A percentile compares a stretch with the other conserved stretches of the same genome.
These are phyloP conservation scores for Platanthera guangdongensis DNA, from an alignment of 106 monocot species.

Conservation along the genomic window DNA sequence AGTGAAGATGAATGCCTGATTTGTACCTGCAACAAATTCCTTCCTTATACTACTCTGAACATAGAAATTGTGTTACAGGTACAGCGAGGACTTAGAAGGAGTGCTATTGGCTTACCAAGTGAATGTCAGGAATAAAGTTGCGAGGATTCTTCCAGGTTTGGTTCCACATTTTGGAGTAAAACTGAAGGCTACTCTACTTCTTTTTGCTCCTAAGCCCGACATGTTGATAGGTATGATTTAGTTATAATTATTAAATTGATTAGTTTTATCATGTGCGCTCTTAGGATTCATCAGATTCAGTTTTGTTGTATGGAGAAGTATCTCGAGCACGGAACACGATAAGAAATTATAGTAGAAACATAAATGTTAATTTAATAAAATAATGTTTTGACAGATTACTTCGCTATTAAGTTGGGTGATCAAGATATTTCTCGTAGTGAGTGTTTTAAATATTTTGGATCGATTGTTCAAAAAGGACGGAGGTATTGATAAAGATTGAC, in stretches of 20 bases:
- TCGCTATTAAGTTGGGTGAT: too few relatives aligned
- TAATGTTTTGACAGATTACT: too few relatives aligned
- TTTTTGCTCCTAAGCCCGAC: conserved; percentile 76
- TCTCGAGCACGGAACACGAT: too few relatives aligned
- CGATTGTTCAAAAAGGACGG: too few relatives aligned
- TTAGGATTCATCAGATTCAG: too few relatives aligned
- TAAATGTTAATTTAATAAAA: too few relatives aligned
- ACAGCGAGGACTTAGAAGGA: conserved; percentile 73
- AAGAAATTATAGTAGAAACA: too few relatives aligned
- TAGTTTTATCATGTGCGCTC: not conserved
- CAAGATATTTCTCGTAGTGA: too few relatives aligned
- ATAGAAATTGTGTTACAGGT: conserved; percentile 29
- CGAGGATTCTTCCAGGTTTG: conserved; percentile 74
- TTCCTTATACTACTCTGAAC: not conserved
- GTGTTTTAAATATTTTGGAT: too few relatives aligned
- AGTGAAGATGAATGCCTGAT: not conserved
- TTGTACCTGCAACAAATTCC: not conserved
- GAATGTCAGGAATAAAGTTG: conserved; percentile 20
- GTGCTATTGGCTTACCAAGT: conserved; percentile 65
- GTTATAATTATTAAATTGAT: not conserved
- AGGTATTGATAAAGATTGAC: too few relatives aligned
- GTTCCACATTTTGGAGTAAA: conserved; percentile 66
- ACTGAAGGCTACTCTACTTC: conserved; percentile 50
- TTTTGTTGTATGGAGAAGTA: too few relatives aligned
- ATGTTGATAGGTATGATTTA: conserved; percentile 58